Conservation (phyloP, 768 basidiomycete species). For the Tricholoma sp. region DNA sequence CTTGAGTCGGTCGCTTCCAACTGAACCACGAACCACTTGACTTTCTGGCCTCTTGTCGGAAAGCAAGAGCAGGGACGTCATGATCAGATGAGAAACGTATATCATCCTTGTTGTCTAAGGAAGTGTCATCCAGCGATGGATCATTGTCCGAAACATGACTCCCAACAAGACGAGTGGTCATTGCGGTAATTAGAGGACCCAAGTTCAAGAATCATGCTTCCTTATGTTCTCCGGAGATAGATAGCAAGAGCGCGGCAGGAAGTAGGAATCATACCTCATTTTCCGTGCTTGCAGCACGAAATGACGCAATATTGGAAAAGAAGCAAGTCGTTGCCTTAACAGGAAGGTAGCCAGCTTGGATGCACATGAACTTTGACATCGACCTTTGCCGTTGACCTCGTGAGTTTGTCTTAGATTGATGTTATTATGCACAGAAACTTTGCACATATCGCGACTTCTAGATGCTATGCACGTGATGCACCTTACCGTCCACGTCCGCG, state of each 20-base stretch:
- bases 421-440: not conserved
- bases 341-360: not conserved
- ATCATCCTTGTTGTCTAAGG: conserved; percentile 13
- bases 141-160: not conserved
- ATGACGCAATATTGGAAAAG: conserved; percentile 20
- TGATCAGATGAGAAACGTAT: not conserved
- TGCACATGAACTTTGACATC: too few relatives aligned
- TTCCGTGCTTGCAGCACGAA: conserved; percentile 15
- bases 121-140: conserved; percentile 12
- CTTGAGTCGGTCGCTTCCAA: conserved; percentile 21
- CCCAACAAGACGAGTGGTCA: conserved; percentile 14
- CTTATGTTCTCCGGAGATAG: not conserved
- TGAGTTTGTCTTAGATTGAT: not conserved
- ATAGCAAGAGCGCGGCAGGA: not conserved
- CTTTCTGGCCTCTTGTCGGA: conserved; percentile 20
- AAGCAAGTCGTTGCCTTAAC: conserved; percentile 13
- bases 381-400: too few relatives aligned
- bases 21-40: conserved; percentile 26
- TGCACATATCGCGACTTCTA: not conserved
- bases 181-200: not conserved
- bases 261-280: not conserved
- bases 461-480: not conserved
- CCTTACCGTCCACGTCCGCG: conserved; percentile 70
- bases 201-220: not conserved
- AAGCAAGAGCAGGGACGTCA: conserved; percentile 24